phyloP scores from a whole-genome alignment of 1,139 yeast species.

The Geotrichum candidum region DNA sequence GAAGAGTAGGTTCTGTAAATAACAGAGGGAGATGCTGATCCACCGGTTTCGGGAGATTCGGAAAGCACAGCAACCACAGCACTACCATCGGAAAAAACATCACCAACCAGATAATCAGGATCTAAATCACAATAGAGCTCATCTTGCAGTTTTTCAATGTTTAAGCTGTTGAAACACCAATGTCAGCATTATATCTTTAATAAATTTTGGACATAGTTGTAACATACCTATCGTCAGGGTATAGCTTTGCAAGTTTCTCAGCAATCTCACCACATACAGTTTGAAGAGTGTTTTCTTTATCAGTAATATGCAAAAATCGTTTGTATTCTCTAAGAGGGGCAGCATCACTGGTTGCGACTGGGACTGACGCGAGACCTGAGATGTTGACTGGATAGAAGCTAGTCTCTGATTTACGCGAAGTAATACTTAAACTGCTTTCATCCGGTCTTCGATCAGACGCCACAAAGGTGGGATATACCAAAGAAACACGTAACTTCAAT shows the following conservation, averaged over 20 bases:
- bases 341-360: not conserved
- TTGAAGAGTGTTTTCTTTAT: slow-evolving; percentile 42
- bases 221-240: slow-evolving; percentile 46
- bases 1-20: slow-evolving; percentile 6
- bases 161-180: slow-evolving; percentile 28
- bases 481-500: slow-evolving; percentile 9
- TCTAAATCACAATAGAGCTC: slow-evolving; percentile 63
- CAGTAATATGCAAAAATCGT: slow-evolving; percentile 55
- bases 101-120: slow-evolving; percentile 61
- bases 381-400: not conserved
- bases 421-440: not conserved
- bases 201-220: not conserved
- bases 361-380: not conserved
- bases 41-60: not conserved
- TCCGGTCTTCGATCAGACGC: not conserved
- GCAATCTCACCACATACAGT: slow-evolving; percentile 47
- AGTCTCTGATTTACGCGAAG: not conserved
- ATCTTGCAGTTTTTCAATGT: slow-evolving; percentile 58
- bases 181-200: not conserved
- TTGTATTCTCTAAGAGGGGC: slow-evolving; percentile 11
- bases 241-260: slow-evolving; percentile 50
- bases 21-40: not conserved
- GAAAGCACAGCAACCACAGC: slow-evolving; percentile 33
- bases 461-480: slow-evolving; percentile 9
- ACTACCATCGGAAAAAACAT: slow-evolving; percentile 54